Percentiles rank a stretch among this genome's conserved stretches.
These are phyloP conservation scores for Pinus tabuliformis DNA, from an alignment of 75 land plant genomes.

Conservation along the genomic window DNA sequence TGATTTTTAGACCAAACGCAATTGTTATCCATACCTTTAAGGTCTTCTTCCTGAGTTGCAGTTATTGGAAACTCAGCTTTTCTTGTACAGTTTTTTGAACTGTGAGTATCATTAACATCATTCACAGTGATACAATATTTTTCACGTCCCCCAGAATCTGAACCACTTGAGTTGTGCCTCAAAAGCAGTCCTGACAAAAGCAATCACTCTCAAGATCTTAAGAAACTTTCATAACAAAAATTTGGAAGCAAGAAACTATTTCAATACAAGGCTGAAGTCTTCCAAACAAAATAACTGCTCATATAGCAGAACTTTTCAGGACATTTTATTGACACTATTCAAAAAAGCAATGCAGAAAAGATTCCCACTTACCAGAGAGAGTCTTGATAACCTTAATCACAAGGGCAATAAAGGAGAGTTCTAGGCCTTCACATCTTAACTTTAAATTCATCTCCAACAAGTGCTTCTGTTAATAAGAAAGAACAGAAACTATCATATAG, in stretches of 20 bases:
- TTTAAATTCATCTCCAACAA: slow-evolving; percentile 59
- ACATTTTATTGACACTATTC: no score
- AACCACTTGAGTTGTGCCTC: neutral
- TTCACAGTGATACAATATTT: neutral
- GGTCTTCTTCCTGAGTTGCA: slow-evolving; percentile 1
- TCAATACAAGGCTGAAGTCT: slow-evolving; percentile 2
- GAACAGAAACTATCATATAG: neutral
- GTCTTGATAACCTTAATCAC: slow-evolving; percentile 59
- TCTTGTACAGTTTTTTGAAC: neutral
- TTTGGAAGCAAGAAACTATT: neutral
- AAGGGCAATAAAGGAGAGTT: slow-evolving; percentile 52
- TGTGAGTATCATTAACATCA: neutral
- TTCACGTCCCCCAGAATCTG: slow-evolving; percentile 2
- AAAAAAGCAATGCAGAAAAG: no score
- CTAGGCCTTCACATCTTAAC: slow-evolving; percentile 19
- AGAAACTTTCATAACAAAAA: neutral
- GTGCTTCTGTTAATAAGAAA: slow-evolving; percentile 47
- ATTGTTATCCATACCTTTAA: slow-evolving; percentile 1
- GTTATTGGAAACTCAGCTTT: neutral
- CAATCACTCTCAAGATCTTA: neutral
- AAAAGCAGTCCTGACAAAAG: slow-evolving; percentile 8
- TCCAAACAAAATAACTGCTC: neutral
- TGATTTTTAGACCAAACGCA: neutral
- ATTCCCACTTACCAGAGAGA: slow-evolving; percentile 55
- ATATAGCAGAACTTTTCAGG: neutral